Evolutionary conservation across 208 protist species (phyloP).

Genomic region (Crithidia fasciculata): DNA sequence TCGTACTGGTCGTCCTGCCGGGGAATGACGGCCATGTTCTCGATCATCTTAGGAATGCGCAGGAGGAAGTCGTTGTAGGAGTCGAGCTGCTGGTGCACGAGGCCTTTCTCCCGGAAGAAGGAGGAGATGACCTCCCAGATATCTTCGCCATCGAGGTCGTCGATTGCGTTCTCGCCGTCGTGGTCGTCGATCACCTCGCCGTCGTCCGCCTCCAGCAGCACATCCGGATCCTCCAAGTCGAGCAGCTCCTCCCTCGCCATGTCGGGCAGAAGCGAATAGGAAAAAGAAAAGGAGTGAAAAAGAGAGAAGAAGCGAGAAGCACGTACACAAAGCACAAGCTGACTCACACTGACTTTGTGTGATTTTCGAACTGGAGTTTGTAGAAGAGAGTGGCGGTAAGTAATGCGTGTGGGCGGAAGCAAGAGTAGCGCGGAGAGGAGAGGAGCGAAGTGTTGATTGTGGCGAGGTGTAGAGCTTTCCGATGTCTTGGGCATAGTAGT

Average conservation of each 20-base stretch:
- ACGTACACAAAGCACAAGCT: too few relatives aligned
- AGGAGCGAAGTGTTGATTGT: too few relatives aligned
- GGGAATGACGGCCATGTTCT: slow-evolving; percentile 69
- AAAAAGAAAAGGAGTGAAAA: slow-evolving; percentile 5
- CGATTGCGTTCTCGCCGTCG: slow-evolving; percentile 32
- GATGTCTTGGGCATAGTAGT: too few relatives aligned
- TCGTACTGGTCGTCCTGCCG: slow-evolving; percentile 87
- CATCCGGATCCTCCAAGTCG: slow-evolving; percentile 73
- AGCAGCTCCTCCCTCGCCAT: slow-evolving; percentile 27
- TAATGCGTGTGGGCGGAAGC: too few relatives aligned
- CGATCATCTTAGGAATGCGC: slow-evolving; percentile 85
- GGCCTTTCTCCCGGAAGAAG: slow-evolving; percentile 98
- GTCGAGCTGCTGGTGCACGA: slow-evolving; percentile 99
- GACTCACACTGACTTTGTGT: too few relatives aligned
- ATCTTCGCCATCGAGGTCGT: slow-evolving; percentile 93
- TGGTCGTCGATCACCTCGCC: slow-evolving; percentile 47
- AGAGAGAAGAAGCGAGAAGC: not conserved
- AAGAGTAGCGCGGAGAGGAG: too few relatives aligned
- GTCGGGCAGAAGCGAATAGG: not conserved
- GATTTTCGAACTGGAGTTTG: too few relatives aligned
- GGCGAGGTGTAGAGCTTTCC: too few relatives aligned
- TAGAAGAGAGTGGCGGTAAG: too few relatives aligned
- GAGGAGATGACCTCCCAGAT: slow-evolving; percentile 97
- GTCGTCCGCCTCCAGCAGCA: slow-evolving; percentile 79
- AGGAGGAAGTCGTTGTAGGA: slow-evolving; percentile 98